Percentiles rank a stretch among this genome's conserved stretches.
phyloP scores from a whole-genome alignment of 2,329 filamentous ascomycete genomes.

The Colletotrichum ledebouriae region DNA sequence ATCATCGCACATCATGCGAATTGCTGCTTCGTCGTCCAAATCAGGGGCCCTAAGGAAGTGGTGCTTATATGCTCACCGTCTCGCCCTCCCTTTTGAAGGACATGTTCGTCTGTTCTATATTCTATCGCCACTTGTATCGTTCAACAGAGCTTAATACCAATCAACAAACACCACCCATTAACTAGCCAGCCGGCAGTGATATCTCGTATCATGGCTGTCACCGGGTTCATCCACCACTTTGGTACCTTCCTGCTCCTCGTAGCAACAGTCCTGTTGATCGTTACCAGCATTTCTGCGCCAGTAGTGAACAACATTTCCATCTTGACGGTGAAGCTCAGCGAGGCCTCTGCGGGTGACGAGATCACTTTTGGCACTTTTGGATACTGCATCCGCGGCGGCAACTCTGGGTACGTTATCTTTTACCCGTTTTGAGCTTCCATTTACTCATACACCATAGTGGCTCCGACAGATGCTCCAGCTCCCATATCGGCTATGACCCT shows the following conservation, averaged over 20 bases:
- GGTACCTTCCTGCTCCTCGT: conserved; percentile 70
- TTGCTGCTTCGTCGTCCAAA: conserved; percentile 29
- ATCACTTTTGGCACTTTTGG: conserved; percentile 73
- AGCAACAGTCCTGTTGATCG: conserved; percentile 67
- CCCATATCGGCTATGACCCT: conserved; percentile 69
- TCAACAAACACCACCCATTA: not conserved
- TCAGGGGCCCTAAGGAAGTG: conserved; percentile 14
- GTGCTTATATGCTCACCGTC: conserved; percentile 39
- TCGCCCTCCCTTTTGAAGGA: conserved; percentile 28
- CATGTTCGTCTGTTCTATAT: conserved; percentile 18
- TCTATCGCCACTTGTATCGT: conserved; percentile 16
- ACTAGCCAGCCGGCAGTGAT: conserved; percentile 23
- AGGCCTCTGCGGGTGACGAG: conserved; percentile 50
- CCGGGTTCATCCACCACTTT: conserved; percentile 67
- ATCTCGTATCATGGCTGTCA: conserved; percentile 59
- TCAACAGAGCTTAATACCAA: conserved; percentile 14
- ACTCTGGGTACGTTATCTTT: conserved; percentile 44
- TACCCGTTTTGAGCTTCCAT: not conserved
- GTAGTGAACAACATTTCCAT: conserved; percentile 68
- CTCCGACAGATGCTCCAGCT: conserved; percentile 62
- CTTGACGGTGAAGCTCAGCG: conserved; percentile 64
- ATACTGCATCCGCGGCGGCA: conserved; percentile 59
- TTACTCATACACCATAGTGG: conserved; percentile 43
- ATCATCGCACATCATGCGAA: conserved; percentile 32
- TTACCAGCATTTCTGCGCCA: conserved; percentile 71